Percentiles rank a stretch among this genome's conserved stretches.
Conservation (phyloP, 2,329 filamentous ascomycete species). For the Diaporthe sp. region DNA sequence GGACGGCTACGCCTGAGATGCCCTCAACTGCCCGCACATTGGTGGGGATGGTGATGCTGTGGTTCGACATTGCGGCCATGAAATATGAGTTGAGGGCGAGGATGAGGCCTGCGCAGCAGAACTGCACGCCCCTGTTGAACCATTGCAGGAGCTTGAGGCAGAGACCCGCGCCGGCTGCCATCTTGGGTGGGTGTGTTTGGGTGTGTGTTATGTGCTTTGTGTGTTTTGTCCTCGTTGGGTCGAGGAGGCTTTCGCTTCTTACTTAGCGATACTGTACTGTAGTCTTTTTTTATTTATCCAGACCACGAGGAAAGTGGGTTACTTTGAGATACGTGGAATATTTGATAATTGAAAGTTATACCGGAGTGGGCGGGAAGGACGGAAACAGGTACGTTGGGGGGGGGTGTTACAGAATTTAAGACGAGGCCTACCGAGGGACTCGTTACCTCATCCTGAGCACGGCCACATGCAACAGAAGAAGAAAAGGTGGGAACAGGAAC, state of each 20-base stretch:
- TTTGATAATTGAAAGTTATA: conserved; percentile 11
- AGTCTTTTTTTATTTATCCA: neutral
- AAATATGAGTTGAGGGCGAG: conserved; percentile 88
- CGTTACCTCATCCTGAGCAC: conserved; percentile 20
- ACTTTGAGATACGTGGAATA: neutral
- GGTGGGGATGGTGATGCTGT: conserved; percentile 70
- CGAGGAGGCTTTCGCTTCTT: neutral
- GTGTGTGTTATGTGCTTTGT: neutral
- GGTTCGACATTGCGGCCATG: conserved; percentile 76
- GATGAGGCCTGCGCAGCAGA: conserved; percentile 77
- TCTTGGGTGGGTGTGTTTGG: conserved; percentile 43
- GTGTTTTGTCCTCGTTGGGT: neutral
- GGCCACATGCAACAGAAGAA: conserved; percentile 10
- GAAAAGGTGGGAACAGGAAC: conserved; percentile 16
- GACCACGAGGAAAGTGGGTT: neutral
- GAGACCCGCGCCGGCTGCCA: conserved; percentile 68
- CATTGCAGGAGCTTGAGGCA: conserved; percentile 77
- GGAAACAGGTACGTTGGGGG: conserved; percentile 1
- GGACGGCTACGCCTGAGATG: conserved; percentile 77
- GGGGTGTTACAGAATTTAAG: conserved; percentile 24
- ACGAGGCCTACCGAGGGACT: neutral
- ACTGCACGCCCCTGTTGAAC: conserved; percentile 78
- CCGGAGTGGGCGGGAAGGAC: conserved; percentile 15
- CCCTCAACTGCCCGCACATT: conserved; percentile 81
- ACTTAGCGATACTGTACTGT: neutral